Conservation (phyloP, 768 basidiomycete species). For the Lactifluus volemus region DNA sequence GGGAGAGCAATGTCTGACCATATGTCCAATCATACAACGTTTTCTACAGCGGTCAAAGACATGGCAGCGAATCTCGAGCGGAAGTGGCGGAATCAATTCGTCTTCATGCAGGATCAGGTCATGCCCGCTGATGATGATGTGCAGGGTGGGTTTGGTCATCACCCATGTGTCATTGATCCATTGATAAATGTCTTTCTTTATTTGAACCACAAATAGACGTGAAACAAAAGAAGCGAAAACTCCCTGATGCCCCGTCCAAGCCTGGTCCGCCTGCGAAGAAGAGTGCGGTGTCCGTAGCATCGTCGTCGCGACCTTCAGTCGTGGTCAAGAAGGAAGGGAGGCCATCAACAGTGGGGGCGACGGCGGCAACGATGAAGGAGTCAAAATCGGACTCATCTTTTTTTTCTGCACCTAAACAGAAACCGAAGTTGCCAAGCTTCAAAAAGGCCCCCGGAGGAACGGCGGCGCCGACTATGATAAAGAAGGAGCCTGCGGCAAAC, state of each 20-base stretch:
- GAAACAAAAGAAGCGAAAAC: slow-evolving; percentile 67
- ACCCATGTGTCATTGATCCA: background rate
- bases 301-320: slow-evolving; percentile 31
- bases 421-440: slow-evolving; percentile 77
- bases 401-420: slow-evolving; percentile 80
- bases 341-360: slow-evolving; percentile 20
- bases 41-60: slow-evolving; percentile 78
- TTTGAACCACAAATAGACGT: slow-evolving; percentile 7
- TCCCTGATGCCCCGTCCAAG: slow-evolving; percentile 39
- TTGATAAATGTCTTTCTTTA: slow-evolving; percentile 24
- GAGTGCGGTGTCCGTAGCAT: slow-evolving; percentile 39
- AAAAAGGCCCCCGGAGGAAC: slow-evolving; percentile 53
- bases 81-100: slow-evolving; percentile 66
- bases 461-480: slow-evolving; percentile 25
- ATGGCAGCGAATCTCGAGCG: slow-evolving; percentile 84
- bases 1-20: slow-evolving; percentile 58
- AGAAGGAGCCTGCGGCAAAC: slow-evolving; percentile 48
- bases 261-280: slow-evolving; percentile 57
- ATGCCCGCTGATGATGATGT: slow-evolving; percentile 26
- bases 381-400: slow-evolving; percentile 83
- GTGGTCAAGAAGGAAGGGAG: slow-evolving; percentile 53
- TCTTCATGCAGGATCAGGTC: slow-evolving; percentile 35
- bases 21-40: slow-evolving; percentile 34
- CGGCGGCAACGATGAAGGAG: slow-evolving; percentile 44
- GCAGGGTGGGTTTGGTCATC: slow-evolving; percentile 69